Conservation (phyloP, 176 grass and related monocot genomes). For the Puccinellia tenuiflora region DNA sequence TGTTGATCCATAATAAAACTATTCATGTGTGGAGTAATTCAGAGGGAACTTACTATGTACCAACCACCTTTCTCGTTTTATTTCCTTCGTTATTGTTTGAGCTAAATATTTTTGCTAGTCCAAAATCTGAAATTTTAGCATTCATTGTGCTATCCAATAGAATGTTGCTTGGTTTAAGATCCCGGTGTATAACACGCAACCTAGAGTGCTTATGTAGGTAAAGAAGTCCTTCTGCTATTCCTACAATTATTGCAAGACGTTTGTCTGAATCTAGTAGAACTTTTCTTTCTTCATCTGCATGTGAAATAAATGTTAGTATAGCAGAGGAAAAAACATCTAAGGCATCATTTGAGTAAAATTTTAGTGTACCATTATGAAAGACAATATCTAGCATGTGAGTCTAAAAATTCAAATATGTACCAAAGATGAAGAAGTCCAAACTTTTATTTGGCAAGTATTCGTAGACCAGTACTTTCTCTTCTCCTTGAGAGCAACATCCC, state of each 20-base stretch:
- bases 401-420: conserved; percentile 21
- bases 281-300: conserved; percentile 29
- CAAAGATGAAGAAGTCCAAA: conserved; percentile 59
- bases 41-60: not conserved
- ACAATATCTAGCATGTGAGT: not conserved
- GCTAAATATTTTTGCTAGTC: conserved; percentile 42
- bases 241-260: conserved; percentile 27
- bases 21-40: not conserved
- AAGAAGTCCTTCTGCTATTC: conserved; percentile 44
- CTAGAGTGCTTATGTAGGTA: conserved; percentile 47
- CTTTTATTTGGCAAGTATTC: conserved; percentile 77
- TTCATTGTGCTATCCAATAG: conserved; percentile 28
- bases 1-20: not conserved
- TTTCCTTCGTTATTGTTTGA: conserved; percentile 29
- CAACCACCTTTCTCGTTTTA: not conserved
- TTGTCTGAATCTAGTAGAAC: conserved; percentile 23
- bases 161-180: conserved; percentile 52
- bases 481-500: conserved; percentile 35
- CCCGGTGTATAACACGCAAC: conserved; percentile 38
- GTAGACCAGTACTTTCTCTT: conserved; percentile 55
- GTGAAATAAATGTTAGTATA: not conserved
- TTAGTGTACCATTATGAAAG: not conserved
- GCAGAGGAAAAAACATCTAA: not conserved
- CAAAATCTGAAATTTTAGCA: conserved; percentile 38
- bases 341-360: not conserved